Percentiles rank a stretch among this genome's conserved stretches.
Evolutionary conservation across 83 land plant species (phyloP).

Genomic region (Thuja plicata): DNA sequence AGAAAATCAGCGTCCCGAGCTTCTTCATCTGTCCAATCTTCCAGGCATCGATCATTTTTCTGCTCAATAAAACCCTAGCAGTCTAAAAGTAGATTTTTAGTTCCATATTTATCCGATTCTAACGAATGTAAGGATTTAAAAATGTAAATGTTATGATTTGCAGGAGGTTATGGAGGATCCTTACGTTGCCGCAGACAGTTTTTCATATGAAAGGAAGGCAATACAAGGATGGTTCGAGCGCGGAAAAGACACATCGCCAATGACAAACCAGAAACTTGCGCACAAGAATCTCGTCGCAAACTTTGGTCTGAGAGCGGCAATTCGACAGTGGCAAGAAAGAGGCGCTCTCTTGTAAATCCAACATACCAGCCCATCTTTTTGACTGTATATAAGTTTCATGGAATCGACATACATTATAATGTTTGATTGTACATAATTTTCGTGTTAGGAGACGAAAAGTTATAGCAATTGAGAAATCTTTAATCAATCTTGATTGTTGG

Average conservation of each 20-base stretch:
- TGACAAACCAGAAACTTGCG: conserved; percentile 52
- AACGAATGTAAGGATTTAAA: background rate
- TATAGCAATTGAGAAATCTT: too few relatives aligned
- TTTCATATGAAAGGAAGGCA: conserved; percentile 62
- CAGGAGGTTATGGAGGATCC: conserved; percentile 75
- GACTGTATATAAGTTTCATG: too few relatives aligned
- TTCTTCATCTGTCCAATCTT: conserved; percentile 65
- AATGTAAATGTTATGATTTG: background rate
- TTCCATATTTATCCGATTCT: too few relatives aligned
- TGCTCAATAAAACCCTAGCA: background rate
- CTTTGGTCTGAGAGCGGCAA: conserved; percentile 60
- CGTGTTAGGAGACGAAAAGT: too few relatives aligned
- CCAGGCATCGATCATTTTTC: conserved; percentile 22
- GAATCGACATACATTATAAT: too few relatives aligned
- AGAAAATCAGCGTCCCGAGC: conserved; percentile 38
- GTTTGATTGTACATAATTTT: too few relatives aligned
- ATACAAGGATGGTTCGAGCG: conserved; percentile 53
- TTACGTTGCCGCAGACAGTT: conserved; percentile 63
- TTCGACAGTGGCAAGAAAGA: conserved; percentile 43
- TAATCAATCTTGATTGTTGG: too few relatives aligned
- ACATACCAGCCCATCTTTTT: too few relatives aligned
- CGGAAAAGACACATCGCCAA: conserved; percentile 65
- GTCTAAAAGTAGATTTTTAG: background rate
- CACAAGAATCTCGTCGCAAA: conserved; percentile 49
- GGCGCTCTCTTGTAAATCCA: background rate